Percentiles rank a stretch among this genome's conserved stretches.
Conservation (phyloP, 2,329 filamentous ascomycete genomes). For the Penicillium sp. region DNA sequence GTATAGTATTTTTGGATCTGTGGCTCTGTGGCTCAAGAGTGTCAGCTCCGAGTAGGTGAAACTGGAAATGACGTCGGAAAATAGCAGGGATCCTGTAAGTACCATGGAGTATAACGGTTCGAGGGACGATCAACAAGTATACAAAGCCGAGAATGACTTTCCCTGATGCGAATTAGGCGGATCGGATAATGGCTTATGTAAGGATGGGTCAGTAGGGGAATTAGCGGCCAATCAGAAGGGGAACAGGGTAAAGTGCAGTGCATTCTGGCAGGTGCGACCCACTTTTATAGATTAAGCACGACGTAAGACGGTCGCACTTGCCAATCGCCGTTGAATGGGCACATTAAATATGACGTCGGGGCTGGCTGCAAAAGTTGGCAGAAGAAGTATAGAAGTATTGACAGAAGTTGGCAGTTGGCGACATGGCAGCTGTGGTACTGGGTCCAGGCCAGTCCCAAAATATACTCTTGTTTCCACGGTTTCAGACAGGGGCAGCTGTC, state of each 20-base stretch:
- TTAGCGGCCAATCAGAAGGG: slow-evolving; percentile 14
- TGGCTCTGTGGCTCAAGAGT: not conserved
- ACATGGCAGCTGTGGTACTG: not conserved
- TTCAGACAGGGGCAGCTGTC: not conserved
- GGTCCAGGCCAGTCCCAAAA: not conserved
- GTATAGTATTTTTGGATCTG: not conserved
- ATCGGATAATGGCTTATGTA: not conserved
- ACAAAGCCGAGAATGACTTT: not conserved
- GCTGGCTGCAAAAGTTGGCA: no score
- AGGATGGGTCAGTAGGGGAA: not conserved
- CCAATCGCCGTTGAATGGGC: not conserved
- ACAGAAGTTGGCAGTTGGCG: not conserved
- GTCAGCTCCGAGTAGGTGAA: not conserved
- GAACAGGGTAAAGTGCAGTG: not conserved
- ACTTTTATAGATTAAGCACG: slow-evolving; percentile 31
- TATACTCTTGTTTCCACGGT: slow-evolving; percentile 25
- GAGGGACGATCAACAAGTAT: not conserved
- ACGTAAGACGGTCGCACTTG: slow-evolving; percentile 25
- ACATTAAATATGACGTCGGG: not conserved
- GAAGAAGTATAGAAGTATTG: not conserved
- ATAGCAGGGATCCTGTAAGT: not conserved
- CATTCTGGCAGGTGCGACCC: slow-evolving; percentile 16
- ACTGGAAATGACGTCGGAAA: not conserved
- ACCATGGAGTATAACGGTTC: no score
- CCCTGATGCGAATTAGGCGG: slow-evolving; percentile 4